Base-by-base conservation (phyloP, 2,329 filamentous ascomycete species). In the Colletotrichum viniferum region DNA sequence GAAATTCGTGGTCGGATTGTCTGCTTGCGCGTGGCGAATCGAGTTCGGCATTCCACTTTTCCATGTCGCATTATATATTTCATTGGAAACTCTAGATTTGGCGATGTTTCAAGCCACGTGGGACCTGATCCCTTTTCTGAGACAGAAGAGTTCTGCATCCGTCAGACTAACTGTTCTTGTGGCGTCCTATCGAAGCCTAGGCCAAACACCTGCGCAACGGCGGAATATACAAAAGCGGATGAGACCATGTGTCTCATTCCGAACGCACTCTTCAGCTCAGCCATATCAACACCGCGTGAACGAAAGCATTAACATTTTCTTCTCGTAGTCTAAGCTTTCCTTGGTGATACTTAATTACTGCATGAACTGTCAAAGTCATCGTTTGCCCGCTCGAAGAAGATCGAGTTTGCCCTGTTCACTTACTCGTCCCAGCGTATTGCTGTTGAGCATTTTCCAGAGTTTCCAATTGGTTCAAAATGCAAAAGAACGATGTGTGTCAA, bases 101-200 rank as follows among this genome's bases (percentile, higher is more conserved):
- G n/a, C 16, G 5, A 21, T 52, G n/a, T 52, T 52, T 21, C 43
- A 52, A 52, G 43, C 10, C 43, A 52, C 43, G 43, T 52, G 43
- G 43, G 0, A 18, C n/a, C 4, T 2, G n/a, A 4, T 13, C 1
- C 1, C 6, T 21, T 18, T 7, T 21, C 43, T 18, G 2, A 52
- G 43, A 52, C 43, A 21, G 10, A n/a, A 48, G 43, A 48, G 9
- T 21, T 3, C 43, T 21, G 43, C 43, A 52, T 52, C 16, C 43
- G 43, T n/a, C n/a, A 21, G n/a, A 21, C 43, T 21, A 52, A 13
- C n/a, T 52, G 43, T 1, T 52, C 8, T 1, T 48, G 43, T n/a
- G 18, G 43, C 43, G 43, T 48, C 0, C 43, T 48, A 3, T 48
- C 43, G 5, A 48, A 48, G 43, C 43, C 43, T 21, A 48, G n/a